Base-by-base conservation (phyloP, 331 rosid species). In the Arachis monticola region DNA sequence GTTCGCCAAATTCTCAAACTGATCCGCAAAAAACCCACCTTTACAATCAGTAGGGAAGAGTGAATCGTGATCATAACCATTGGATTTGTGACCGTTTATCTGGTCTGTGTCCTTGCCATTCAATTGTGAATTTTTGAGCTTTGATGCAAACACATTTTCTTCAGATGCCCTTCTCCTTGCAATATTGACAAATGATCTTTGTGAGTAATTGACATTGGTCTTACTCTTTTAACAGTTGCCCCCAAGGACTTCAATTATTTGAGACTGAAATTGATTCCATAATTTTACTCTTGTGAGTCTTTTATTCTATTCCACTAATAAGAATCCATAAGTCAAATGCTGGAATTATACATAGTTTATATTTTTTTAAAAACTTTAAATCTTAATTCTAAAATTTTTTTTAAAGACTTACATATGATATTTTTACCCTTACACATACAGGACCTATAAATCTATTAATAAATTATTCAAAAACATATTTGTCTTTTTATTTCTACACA, bases 121-220 rank as follows among this genome's bases (percentile, higher is more conserved):
- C 44, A 53, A 44, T 57, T 83, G 87, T 8, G 82, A 80, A 48
- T 68, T 80, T 51, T 52, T 59, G 55, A 72, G 56, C 76, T 81
- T 88, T 10, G 65, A 70, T 41, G 86, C 90, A 44, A 85, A 75
- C 60, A 87, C 92, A 83, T 92, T 87, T 62, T 96, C 96, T 83
- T 94, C 92, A 11, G 78, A 73, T 13, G 96, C 97, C 46, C 97
- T 83, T 73, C 87, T 81, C 76, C 91, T 85, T 4, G 99, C 99
- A 71, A 95, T 76, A 70, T 95, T 92, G 66, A 95, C 99, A 70
- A 72, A 85, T 95, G 99, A 69, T 95, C 97, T 67, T 79, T 83
- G 67, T 87, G 97, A 32, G 97, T 90, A 60, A 95, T 95, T 70
- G 99, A 92, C 60, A 95, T 97, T 0, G 97, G 97, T n/a, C 97